Conservation (phyloP, 768 basidiomycete genomes). For the Leccinum sublutescens region DNA sequence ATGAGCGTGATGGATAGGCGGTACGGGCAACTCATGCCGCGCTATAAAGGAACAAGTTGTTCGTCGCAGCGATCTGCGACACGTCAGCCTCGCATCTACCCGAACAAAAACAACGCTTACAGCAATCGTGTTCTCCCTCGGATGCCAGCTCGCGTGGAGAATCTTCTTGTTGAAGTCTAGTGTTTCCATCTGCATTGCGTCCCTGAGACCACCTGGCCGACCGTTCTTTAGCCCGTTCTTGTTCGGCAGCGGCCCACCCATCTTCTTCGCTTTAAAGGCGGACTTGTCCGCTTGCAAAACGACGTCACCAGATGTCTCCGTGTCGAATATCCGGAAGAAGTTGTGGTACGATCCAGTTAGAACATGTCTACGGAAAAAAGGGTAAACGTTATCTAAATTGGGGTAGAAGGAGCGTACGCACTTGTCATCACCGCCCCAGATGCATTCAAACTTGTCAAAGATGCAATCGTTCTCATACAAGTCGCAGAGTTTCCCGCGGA, state of each 20-base stretch:
- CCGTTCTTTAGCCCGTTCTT: conserved; percentile 76
- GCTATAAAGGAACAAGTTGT: conserved; percentile 36
- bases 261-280: conserved; percentile 99
- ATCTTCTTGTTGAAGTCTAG: conserved; percentile 98
- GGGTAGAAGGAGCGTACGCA: conserved; percentile 43
- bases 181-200: conserved; percentile 83
- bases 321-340: conserved; percentile 99
- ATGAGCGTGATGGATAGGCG: background rate
- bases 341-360: conserved; percentile 99
- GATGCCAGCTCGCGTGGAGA: conserved; percentile 96
- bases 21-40: conserved; percentile 36
- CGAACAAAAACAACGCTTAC: conserved; percentile 46
- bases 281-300: conserved; percentile 98
- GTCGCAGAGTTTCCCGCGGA: conserved; percentile 96
- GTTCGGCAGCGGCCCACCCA: conserved; percentile 78
- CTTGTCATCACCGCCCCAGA: conserved; percentile 96
- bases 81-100: conserved; percentile 7
- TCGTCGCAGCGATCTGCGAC: conserved; percentile 84
- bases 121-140: conserved; percentile 96
- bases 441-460: conserved; percentile 99
- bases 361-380: conserved; percentile 63
- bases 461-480: conserved; percentile 99
- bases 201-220: conserved; percentile 65
- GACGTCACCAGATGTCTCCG: conserved; percentile 81
- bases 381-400: conserved; percentile 8